Base-by-base conservation (phyloP, 2,329 filamentous ascomycete species). In the Penicillium digitatum region DNA sequence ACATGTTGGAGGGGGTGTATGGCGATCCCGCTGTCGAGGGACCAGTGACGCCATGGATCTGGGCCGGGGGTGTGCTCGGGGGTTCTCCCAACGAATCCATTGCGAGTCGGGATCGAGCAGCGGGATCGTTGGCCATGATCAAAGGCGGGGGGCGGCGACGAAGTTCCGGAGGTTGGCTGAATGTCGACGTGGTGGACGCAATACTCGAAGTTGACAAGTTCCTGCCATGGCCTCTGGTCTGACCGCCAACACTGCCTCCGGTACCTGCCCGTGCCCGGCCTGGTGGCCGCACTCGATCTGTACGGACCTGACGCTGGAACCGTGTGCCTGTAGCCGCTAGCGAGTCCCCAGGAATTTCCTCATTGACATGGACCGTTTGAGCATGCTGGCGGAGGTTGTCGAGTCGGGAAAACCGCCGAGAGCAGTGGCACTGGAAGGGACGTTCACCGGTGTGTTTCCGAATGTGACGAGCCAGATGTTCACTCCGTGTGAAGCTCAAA, bases 401-500 rank as follows among this genome's bases (percentile, higher is more conserved):
- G 43, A 97, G 82, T 46, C 93, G 85, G 10, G 94, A 97, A 72
- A 99, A 99, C 52, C 91, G 85, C 48, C 94, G 85, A 2, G 88
- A 90, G 74, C 94, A 99, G 73, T 97, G 94, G 64, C 94, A 99
- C 73, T 95, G 89, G 67, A 97, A 99, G 0, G 94, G 94, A 27
- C 94, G 86, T 77, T 99, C 94, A 50, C 94, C 94, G 0, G 94
- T 99, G 69, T 99, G 94, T 82, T 97, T 97, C 87, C 92, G 85
- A 65, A 99, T 97, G 69, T 99, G 94, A 48, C 94, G 84, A 16
- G 93, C 93, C 57, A 99, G 75, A 78, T 99, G 94, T 72, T 99
- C 94, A 69, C 93, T 97, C 59, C 94, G 81, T 0, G 94, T 97
- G 70, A 99, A 99, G 73, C 91, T 96, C 55, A 99, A 74, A 67